Evolutionary conservation across 2,329 filamentous ascomycete species (phyloP).

Genomic region (Exophiala calicioides): DNA sequence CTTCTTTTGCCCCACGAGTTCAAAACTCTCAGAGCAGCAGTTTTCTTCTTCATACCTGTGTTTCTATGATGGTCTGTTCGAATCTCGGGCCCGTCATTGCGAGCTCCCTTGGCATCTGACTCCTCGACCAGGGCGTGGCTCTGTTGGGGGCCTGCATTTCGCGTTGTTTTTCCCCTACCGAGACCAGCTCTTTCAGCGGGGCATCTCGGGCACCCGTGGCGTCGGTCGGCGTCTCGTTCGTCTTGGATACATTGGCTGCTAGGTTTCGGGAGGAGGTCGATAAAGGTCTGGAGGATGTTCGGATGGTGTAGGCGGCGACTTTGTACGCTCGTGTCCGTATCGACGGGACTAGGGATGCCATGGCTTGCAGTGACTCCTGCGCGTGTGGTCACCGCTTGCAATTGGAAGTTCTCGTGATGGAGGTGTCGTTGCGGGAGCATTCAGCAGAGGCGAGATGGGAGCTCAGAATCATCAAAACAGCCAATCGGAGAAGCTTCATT

Average conservation of each 20-base stretch:
- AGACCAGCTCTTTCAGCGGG: constrained; percentile 57
- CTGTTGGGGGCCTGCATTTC: constrained; percentile 85
- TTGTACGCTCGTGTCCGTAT: constrained; percentile 15
- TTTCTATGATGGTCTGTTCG: constrained; percentile 91
- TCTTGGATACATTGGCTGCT: constrained; percentile 59
- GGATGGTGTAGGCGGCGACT: constrained; percentile 60
- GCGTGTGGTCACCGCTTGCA: not conserved
- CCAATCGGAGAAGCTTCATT: constrained; percentile 16
- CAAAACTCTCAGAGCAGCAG: too few relatives aligned
- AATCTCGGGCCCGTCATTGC: constrained; percentile 95
- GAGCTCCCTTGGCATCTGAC: constrained; percentile 74
- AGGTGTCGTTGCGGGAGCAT: constrained; percentile 4
- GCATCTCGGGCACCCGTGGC: constrained; percentile 52
- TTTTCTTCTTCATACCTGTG: constrained; percentile 70
- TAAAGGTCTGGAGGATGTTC: constrained; percentile 60
- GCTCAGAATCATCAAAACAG: too few relatives aligned
- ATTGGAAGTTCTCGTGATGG: constrained; percentile 1
- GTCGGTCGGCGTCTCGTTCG: constrained; percentile 59
- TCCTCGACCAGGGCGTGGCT: constrained; percentile 75
- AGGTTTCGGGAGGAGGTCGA: constrained; percentile 39
- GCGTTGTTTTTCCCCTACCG: constrained; percentile 58
- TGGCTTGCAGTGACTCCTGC: not conserved
- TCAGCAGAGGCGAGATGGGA: too few relatives aligned
- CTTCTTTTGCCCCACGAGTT: constrained; percentile 35
- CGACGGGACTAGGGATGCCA: constrained; percentile 22